These are phyloP conservation scores for Moniliophthora roreri DNA, from an alignment of 1,284 basidiomycete genomes.

Conservation along the genomic window DNA sequence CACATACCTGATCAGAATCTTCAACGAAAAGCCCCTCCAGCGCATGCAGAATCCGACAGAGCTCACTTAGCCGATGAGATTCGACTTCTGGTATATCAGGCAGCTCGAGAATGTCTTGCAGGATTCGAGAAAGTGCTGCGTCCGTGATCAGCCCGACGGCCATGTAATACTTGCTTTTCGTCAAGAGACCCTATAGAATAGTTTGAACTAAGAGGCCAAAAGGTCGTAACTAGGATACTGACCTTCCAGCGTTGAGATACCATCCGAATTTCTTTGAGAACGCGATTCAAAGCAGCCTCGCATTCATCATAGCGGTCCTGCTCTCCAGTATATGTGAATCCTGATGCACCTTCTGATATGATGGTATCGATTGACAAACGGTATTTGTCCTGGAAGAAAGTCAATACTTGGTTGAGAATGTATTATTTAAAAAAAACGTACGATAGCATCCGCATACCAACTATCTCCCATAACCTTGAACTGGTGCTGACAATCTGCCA, in stretches of 20 bases:
- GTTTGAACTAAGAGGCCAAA: background rate
- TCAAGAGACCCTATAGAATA: constrained; percentile 49
- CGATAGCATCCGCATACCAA: constrained; percentile 69
- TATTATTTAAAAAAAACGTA: constrained; percentile 33
- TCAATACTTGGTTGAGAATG: background rate
- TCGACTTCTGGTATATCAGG: constrained; percentile 92
- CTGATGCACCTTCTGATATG: constrained; percentile 59
- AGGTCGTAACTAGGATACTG: constrained; percentile 18
- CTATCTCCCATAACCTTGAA: constrained; percentile 58
- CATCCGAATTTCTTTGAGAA: constrained; percentile 66
- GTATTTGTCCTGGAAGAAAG: constrained; percentile 34
- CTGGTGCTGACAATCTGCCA: constrained; percentile 44
- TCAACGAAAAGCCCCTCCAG: constrained; percentile 83
- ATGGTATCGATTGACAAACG: constrained; percentile 34
- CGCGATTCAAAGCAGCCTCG: constrained; percentile 68
- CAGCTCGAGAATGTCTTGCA: constrained; percentile 77
- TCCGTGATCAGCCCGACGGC: constrained; percentile 80
- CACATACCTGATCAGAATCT: constrained; percentile 51
- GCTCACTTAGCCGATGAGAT: constrained; percentile 79
- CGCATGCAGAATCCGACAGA: constrained; percentile 78
- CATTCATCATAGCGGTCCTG: constrained; percentile 80
- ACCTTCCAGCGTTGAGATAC: constrained; percentile 78
- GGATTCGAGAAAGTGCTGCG: constrained; percentile 64
- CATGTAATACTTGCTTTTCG: constrained; percentile 64
- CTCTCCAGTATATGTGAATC: constrained; percentile 73